These are phyloP conservation scores for Leishmania tropica DNA, from an alignment of 208 protist genomes.

Conservation along the genomic window DNA sequence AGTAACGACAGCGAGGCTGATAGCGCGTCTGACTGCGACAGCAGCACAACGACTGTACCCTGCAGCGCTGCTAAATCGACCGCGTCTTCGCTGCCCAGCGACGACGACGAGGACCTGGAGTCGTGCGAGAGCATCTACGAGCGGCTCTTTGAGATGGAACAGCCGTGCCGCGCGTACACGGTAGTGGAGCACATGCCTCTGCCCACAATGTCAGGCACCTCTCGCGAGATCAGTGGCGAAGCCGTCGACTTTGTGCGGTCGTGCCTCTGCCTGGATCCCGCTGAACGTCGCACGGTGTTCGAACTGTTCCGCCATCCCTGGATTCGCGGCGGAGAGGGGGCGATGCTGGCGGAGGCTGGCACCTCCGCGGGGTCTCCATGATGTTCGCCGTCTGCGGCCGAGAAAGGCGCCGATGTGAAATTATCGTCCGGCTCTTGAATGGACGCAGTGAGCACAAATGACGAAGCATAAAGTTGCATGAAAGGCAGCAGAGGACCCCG, in stretches of 20 bases:
- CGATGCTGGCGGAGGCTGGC: background rate
- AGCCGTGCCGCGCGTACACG: conserved; percentile 25
- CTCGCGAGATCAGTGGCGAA: conserved; percentile 34
- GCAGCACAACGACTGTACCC: background rate
- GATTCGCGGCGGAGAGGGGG: conserved; percentile 30
- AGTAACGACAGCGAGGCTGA: background rate
- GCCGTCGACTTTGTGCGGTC: conserved; percentile 65
- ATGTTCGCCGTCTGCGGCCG: background rate
- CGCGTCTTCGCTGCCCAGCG: background rate
- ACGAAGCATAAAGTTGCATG: background rate
- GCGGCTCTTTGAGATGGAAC: conserved; percentile 24
- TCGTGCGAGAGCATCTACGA: conserved; percentile 30
- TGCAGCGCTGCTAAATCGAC: background rate
- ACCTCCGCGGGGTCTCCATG: background rate
- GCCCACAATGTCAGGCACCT: background rate
- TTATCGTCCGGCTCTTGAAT: background rate
- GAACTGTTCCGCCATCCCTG: conserved; percentile 65
- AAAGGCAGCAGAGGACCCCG: background rate
- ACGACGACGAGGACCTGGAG: background rate
- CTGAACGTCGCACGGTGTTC: conserved; percentile 46
- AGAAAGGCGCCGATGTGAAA: background rate
- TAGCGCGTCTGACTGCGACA: background rate
- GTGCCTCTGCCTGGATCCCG: conserved; percentile 45
- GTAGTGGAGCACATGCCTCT: conserved; percentile 17
- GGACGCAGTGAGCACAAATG: background rate